phyloP scores from a whole-genome alignment of 495 filamentous ascomycete genomes.

The Neurospora hispaniola region DNA sequence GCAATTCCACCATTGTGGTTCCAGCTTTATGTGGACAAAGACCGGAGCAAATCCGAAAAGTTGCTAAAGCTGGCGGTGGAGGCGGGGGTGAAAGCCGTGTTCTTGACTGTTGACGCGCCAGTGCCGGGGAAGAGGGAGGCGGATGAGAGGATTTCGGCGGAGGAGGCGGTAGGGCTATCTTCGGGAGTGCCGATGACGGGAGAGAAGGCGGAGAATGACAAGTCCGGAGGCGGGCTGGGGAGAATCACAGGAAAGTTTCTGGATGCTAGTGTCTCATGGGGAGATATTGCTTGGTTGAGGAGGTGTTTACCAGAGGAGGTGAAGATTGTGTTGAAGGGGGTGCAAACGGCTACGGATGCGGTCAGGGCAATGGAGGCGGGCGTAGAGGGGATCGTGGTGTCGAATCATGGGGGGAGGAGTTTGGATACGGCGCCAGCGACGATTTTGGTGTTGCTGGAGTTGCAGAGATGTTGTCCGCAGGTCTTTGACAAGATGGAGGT shows the following conservation, averaged over 20 bases:
- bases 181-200: conserved; percentile 44
- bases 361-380: conserved; percentile 42
- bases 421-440: conserved; percentile 54
- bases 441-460: conserved; percentile 51
- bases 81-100: conserved; percentile 54
- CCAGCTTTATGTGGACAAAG: conserved; percentile 73
- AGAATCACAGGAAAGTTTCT: conserved; percentile 64
- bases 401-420: conserved; percentile 62
- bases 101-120: conserved; percentile 58
- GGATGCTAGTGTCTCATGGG: conserved; percentile 67
- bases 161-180: conserved; percentile 36
- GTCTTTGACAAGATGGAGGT: conserved; percentile 54
- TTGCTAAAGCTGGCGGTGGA: conserved; percentile 47
- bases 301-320: conserved; percentile 23
- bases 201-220: conserved; percentile 49
- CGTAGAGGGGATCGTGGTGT: conserved; percentile 49
- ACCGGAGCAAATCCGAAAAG: conserved; percentile 54
- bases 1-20: conserved; percentile 50
- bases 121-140: conserved; percentile 53
- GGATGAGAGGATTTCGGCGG: conserved; percentile 44
- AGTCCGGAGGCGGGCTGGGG: conserved; percentile 58
- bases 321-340: conserved; percentile 54
- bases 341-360: conserved; percentile 54
- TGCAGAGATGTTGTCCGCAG: conserved; percentile 48
- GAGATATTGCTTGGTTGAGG: conserved; percentile 46